Percentiles rank a stretch among this genome's conserved stretches.
Conservation (phyloP, 2,329 filamentous ascomycete genomes). For the Neofusicoccum kwambonambiense region DNA sequence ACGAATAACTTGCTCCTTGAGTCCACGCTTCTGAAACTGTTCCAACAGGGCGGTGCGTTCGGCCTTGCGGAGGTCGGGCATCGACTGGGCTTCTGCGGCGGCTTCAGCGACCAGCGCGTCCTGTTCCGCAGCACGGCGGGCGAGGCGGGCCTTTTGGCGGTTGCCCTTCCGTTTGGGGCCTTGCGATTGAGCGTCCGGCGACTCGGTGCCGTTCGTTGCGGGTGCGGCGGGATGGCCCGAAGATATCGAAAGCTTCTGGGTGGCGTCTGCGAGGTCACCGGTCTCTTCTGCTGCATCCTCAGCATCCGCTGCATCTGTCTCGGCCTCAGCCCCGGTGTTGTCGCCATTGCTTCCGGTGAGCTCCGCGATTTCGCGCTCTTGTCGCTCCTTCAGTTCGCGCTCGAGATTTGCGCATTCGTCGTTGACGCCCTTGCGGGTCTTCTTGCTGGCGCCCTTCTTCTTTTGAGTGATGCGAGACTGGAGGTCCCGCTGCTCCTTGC, state of each 20-base stretch:
- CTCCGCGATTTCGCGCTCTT: slow-evolving; percentile 51
- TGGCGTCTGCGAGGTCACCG: slow-evolving; percentile 13
- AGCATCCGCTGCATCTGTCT: background rate
- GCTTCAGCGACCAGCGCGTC: slow-evolving; percentile 68
- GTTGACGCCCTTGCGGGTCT: slow-evolving; percentile 60
- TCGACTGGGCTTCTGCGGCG: slow-evolving; percentile 65
- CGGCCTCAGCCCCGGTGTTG: background rate
- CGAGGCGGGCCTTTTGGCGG: slow-evolving; percentile 85
- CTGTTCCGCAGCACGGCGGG: slow-evolving; percentile 81
- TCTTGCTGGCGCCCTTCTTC: slow-evolving; percentile 94
- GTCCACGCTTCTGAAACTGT: slow-evolving; percentile 61
- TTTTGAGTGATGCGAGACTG: slow-evolving; percentile 85
- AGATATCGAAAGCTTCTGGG: slow-evolving; percentile 23
- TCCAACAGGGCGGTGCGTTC: slow-evolving; percentile 61
- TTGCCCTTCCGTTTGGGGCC: slow-evolving; percentile 69
- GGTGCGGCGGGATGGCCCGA: slow-evolving; percentile 15
- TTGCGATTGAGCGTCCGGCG: slow-evolving; percentile 13
- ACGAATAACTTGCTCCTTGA: slow-evolving; percentile 75
- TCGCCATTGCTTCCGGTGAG: slow-evolving; percentile 40
- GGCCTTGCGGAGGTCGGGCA: slow-evolving; percentile 38
- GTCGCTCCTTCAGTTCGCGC: slow-evolving; percentile 54
- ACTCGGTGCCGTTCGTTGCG: slow-evolving; percentile 3
- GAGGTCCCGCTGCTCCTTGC: slow-evolving; percentile 84
- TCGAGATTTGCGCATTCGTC: slow-evolving; percentile 63
- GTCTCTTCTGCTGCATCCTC: slow-evolving; percentile 15